A percentile compares a stretch with the other conserved stretches of the same genome.
Evolutionary conservation across 257 asterid species (phyloP).

Genomic region (Solanum sparsipilum): DNA sequence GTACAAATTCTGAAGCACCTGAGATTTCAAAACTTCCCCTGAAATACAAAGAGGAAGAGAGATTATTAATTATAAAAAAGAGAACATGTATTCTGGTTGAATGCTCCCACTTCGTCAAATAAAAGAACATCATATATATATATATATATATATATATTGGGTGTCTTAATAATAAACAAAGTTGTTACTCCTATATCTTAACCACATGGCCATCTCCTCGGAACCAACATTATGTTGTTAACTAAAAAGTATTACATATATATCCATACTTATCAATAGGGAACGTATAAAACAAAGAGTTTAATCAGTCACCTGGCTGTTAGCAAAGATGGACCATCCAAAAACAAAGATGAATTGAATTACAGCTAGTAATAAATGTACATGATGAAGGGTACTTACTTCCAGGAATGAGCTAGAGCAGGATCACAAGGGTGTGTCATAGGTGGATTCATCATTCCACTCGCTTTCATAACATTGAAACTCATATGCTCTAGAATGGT

Average conservation of each 20-base stretch:
- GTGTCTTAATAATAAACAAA: too few species aligned
- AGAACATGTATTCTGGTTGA: not conserved
- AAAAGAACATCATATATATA: too few species aligned
- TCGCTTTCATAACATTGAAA: slow-evolving; percentile 7
- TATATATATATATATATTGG: not conserved
- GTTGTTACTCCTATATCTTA: not conserved
- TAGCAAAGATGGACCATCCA: not conserved
- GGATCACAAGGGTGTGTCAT: slow-evolving; percentile 12
- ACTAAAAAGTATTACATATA: not conserved
- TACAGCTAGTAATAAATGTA: not conserved
- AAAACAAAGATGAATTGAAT: not conserved
- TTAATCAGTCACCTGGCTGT: not conserved
- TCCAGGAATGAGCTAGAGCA: slow-evolving; percentile 39
- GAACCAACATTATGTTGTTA: not conserved
- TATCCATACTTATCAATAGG: not conserved
- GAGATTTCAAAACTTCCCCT: not conserved
- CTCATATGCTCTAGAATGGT: not conserved
- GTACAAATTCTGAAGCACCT: not conserved
- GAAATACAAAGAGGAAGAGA: not conserved
- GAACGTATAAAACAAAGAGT: not conserved
- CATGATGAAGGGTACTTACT: slow-evolving; percentile 23
- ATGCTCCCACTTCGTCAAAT: too few species aligned
- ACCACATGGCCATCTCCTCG: not conserved
- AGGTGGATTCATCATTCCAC: slow-evolving; percentile 1
- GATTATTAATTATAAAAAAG: too few species aligned